Evolutionary conservation across 2,329 filamentous ascomycete genomes (phyloP).

Genomic region (Ceratocystis albifundus): DNA sequence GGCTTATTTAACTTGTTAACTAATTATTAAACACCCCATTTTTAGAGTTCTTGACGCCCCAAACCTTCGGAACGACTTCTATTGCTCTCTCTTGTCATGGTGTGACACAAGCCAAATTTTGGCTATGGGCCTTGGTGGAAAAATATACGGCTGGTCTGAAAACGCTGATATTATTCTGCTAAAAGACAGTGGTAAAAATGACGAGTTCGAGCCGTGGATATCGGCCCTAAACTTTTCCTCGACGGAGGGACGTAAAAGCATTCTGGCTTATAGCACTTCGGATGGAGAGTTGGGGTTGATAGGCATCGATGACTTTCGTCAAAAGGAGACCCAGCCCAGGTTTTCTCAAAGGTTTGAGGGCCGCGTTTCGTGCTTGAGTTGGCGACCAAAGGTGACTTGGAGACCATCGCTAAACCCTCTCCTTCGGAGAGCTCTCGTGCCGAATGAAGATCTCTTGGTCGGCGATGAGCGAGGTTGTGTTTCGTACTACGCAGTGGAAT

Average conservation of each 20-base stretch:
- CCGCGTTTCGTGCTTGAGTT: conserved; percentile 68
- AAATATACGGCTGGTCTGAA: conserved; percentile 86
- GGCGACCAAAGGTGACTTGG: conserved; percentile 52
- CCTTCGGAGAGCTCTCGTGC: conserved; percentile 40
- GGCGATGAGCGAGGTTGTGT: conserved; percentile 74
- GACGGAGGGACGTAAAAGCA: conserved; percentile 56
- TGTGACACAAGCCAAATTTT: conserved; percentile 62
- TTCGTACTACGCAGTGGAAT: conserved; percentile 84
- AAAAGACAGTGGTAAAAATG: conserved; percentile 30
- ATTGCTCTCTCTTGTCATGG: conserved; percentile 84
- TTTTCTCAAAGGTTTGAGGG: conserved; percentile 55
- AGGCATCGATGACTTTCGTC: conserved; percentile 37
- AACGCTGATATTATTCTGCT: conserved; percentile 50
- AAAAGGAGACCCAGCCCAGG: conserved; percentile 48
- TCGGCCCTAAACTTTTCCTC: conserved; percentile 91
- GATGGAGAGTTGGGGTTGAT: conserved; percentile 66
- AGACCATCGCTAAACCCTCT: conserved; percentile 42
- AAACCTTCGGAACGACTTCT: conserved; percentile 84
- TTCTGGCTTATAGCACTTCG: conserved; percentile 74
- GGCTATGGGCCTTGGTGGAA: conserved; percentile 68
- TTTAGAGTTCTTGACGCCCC: conserved; percentile 73
- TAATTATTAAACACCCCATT: not conserved
- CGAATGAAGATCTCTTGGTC: conserved; percentile 73
- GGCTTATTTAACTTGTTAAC: not conserved
- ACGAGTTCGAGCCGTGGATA: conserved; percentile 40